Evolutionary conservation across 2,329 filamentous ascomycete species (phyloP).

Genomic region (Sporothrix schenckii): DNA sequence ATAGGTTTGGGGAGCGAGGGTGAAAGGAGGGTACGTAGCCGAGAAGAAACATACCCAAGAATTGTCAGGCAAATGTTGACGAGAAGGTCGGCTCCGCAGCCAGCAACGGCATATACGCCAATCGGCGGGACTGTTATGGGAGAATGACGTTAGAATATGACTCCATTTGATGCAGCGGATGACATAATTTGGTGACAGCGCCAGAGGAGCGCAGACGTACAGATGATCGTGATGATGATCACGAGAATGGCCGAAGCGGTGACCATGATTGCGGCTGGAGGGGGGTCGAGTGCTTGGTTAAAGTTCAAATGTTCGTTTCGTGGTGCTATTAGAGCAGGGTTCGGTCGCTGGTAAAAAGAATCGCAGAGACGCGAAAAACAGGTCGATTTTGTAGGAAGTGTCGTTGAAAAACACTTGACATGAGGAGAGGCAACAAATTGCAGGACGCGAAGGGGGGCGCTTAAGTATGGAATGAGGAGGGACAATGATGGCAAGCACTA

Average conservation of each 20-base stretch:
- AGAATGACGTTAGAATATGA: background rate
- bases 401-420: background rate
- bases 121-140: conserved; percentile 62
- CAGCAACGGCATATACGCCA: conserved; percentile 65
- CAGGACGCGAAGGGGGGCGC: conserved; percentile 1
- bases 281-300: background rate
- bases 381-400: background rate
- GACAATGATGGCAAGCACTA: conserved; percentile 24
- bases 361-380: background rate
- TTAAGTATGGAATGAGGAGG: conserved; percentile 6
- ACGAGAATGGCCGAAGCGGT: conserved; percentile 53
- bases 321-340: background rate
- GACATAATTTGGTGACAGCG: too few species aligned
- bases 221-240: conserved; percentile 57
- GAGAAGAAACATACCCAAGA: conserved; percentile 54
- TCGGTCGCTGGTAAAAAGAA: background rate
- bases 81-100: conserved; percentile 66
- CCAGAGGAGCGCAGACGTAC: conserved; percentile 44
- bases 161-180: too few species aligned
- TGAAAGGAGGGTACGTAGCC: background rate
- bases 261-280: conserved; percentile 48
- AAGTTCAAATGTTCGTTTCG: conserved; percentile 7
- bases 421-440: background rate
- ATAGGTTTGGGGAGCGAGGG: background rate
- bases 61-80: conserved; percentile 70